Conservation (phyloP, 257 asterid species). For the Salvia rosmarinus region DNA sequence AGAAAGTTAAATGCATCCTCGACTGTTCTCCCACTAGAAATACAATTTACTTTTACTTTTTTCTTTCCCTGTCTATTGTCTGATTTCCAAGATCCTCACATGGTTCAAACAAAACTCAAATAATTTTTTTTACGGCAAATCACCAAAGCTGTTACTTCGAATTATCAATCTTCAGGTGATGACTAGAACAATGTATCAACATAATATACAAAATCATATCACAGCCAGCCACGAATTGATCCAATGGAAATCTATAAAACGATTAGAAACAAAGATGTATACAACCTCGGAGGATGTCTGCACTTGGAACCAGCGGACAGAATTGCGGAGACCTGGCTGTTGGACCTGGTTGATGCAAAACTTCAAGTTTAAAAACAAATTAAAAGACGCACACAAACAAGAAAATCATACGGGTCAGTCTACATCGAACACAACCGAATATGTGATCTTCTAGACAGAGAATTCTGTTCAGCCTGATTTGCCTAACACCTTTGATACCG, state of each 20-base stretch:
- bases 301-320: conserved; percentile 94
- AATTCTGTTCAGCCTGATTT: neutral
- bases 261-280: conserved; percentile 14
- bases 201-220: conserved; percentile 13
- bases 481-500: neutral
- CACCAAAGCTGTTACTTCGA: conserved; percentile 9
- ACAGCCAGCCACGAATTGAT: neutral
- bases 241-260: neutral
- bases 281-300: conserved; percentile 77
- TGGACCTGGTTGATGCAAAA: conserved; percentile 50
- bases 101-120: neutral
- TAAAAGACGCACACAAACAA: neutral
- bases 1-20: neutral
- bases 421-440: conserved; percentile 3
- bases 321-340: conserved; percentile 56
- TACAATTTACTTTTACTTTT: neutral
- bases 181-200: neutral
- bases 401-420: neutral
- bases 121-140: neutral
- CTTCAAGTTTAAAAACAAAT: neutral
- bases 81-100: neutral
- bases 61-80: neutral
- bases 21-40: neutral
- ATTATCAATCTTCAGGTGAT: neutral
- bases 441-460: neutral